Conservation (phyloP, 2,329 filamentous ascomycete genomes). For the Clonostachys byssicola region DNA sequence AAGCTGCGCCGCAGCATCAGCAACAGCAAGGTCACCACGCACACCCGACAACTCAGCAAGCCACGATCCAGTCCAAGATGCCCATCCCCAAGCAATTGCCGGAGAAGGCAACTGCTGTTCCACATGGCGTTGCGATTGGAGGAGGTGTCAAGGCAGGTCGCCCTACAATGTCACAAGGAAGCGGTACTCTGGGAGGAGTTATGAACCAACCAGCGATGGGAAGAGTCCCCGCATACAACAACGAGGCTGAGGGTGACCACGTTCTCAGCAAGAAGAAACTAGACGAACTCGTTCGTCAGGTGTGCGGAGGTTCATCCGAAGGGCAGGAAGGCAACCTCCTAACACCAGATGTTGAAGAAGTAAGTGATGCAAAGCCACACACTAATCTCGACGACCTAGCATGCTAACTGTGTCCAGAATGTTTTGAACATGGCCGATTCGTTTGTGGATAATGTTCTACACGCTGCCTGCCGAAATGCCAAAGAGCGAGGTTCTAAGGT, state of each 20-base stretch:
- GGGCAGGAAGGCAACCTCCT: slow-evolving; percentile 72
- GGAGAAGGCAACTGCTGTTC: slow-evolving; percentile 62
- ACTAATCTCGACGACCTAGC: neutral
- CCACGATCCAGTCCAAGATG: slow-evolving; percentile 57
- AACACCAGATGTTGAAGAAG: slow-evolving; percentile 93
- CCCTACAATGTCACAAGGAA: slow-evolving; percentile 80
- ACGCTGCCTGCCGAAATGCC: slow-evolving; percentile 82
- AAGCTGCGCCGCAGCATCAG: slow-evolving; percentile 10
- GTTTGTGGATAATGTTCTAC: slow-evolving; percentile 89
- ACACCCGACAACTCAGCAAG: slow-evolving; percentile 39
- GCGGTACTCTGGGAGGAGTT: slow-evolving; percentile 72
- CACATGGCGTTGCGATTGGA: slow-evolving; percentile 67
- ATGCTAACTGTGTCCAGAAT: slow-evolving; percentile 48
- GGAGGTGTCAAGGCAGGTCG: slow-evolving; percentile 61
- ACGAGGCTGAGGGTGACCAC: slow-evolving; percentile 88
- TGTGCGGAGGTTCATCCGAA: slow-evolving; percentile 75
- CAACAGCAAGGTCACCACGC: slow-evolving; percentile 40
- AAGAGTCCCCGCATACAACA: slow-evolving; percentile 76
- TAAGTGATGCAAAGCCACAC: slow-evolving; percentile 32
- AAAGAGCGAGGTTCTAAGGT: slow-evolving; percentile 89
- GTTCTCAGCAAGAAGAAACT: slow-evolving; percentile 98
- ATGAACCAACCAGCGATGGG: slow-evolving; percentile 83
- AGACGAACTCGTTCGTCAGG: slow-evolving; percentile 90
- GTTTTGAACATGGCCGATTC: slow-evolving; percentile 87
- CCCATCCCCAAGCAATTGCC: slow-evolving; percentile 78